Conservation (phyloP, 768 basidiomycete species). For the Postia placenta region DNA sequence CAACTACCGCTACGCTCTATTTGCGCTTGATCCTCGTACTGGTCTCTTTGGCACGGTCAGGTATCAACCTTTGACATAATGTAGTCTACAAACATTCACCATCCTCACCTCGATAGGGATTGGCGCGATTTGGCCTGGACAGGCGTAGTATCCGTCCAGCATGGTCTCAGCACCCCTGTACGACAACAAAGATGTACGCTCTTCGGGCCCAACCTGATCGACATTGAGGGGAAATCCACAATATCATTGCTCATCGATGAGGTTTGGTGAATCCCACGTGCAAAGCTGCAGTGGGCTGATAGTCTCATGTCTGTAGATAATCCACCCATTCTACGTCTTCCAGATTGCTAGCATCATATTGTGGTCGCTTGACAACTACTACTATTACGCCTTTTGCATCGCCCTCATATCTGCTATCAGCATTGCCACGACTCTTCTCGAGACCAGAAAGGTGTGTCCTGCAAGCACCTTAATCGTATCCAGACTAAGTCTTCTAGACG, state of each 20-base stretch:
- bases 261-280: constrained; percentile 34
- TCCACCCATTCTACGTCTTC: constrained; percentile 98
- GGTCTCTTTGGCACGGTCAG: constrained; percentile 80
- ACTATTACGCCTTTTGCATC: constrained; percentile 97
- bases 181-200: constrained; percentile 63
- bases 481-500: constrained; percentile 45
- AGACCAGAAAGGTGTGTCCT: constrained; percentile 77
- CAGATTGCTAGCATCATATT: constrained; percentile 92
- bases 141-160: constrained; percentile 51
- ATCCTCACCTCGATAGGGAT: constrained; percentile 51
- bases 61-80: constrained; percentile 29
- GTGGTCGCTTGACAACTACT: constrained; percentile 95
- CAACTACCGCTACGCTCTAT: constrained; percentile 91
- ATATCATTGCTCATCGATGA: constrained; percentile 80
- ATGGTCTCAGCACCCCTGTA: constrained; percentile 49
- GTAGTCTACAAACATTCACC: neutral
- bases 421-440: constrained; percentile 79
- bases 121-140: constrained; percentile 86
- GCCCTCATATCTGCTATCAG: constrained; percentile 84
- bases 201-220: constrained; percentile 84
- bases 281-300: neutral
- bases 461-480: neutral
- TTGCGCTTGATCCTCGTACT: constrained; percentile 77
- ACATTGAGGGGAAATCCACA: constrained; percentile 84
- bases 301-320: constrained; percentile 45